phyloP scores from a whole-genome alignment of 2,329 filamentous ascomycete species.

The Penicillium verrucosum region DNA sequence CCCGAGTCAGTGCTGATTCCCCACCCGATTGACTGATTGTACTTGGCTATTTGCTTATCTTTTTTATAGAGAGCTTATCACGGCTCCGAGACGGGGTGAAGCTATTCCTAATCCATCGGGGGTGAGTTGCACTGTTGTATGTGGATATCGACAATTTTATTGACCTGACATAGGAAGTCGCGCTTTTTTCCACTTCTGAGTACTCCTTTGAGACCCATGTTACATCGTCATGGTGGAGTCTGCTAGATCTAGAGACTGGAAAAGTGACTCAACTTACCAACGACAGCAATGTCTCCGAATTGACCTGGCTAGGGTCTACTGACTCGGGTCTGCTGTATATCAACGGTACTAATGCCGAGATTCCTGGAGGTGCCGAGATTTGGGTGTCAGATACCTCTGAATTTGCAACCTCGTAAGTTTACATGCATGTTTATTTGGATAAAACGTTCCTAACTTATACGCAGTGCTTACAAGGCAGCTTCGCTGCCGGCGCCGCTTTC shows the following conservation, averaged over 20 bases:
- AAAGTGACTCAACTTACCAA: conserved; percentile 64
- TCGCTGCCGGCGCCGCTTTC: conserved; percentile 38
- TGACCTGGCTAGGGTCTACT: conserved; percentile 71
- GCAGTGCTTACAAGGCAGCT: conserved; percentile 37
- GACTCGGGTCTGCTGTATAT: conserved; percentile 59
- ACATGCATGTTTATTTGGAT: neutral
- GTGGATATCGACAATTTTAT: neutral
- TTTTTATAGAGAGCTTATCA: conserved; percentile 33
- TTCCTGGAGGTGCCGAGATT: conserved; percentile 40
- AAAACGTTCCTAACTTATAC: neutral
- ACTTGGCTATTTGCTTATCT: neutral
- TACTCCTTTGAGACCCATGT: conserved; percentile 77
- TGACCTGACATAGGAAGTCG: conserved; percentile 34
- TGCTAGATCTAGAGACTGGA: conserved; percentile 67
- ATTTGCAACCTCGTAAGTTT: conserved; percentile 33
- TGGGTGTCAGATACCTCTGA: conserved; percentile 37
- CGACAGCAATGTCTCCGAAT: conserved; percentile 63
- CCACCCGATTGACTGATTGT: neutral
- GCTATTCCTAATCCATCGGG: conserved; percentile 41
- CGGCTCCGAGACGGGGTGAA: conserved; percentile 37
- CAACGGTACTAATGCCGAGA: conserved; percentile 44
- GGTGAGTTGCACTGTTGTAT: conserved; percentile 26
- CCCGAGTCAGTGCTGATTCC: conserved; percentile 26
- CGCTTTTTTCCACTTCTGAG: conserved; percentile 59
- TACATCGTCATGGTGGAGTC: conserved; percentile 60